Evolutionary conservation across 768 basidiomycete species (phyloP).

Genomic region (Neoboletus brunneissimus): DNA sequence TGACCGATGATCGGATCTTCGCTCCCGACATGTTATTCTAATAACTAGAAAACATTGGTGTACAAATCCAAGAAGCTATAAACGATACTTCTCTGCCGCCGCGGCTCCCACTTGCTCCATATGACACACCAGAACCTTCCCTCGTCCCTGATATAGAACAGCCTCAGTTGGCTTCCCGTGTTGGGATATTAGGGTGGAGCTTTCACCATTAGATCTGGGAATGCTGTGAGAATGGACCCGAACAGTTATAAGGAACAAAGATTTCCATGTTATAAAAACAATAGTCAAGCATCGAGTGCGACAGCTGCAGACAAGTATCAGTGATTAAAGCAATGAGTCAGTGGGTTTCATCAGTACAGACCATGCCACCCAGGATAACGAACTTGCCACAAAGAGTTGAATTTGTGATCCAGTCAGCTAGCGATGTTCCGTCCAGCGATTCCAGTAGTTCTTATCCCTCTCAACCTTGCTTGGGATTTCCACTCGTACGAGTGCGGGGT

Average conservation of each 20-base stretch:
- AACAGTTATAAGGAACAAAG: background rate
- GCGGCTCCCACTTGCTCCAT: background rate
- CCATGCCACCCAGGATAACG: background rate
- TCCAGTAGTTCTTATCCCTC: background rate
- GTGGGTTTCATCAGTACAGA: background rate
- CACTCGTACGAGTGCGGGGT: background rate
- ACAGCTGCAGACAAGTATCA: background rate
- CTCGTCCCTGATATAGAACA: background rate
- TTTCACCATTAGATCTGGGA: background rate
- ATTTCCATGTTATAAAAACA: background rate
- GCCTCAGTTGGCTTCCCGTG: background rate
- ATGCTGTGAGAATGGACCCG: background rate
- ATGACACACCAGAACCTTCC: background rate
- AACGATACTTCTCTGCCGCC: background rate
- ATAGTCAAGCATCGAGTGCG: background rate
- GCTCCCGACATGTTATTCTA: background rate
- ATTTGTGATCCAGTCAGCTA: background rate
- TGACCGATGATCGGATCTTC: no score
- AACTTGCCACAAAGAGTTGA: background rate
- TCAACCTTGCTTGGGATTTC: conserved; percentile 1
- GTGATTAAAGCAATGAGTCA: background rate
- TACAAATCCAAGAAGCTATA: background rate
- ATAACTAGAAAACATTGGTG: background rate
- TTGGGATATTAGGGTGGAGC: background rate
- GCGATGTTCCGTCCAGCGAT: background rate